Evolutionary conservation across 2,329 filamentous ascomycete species (phyloP).

Genomic region (Scedosporium dehoogii): DNA sequence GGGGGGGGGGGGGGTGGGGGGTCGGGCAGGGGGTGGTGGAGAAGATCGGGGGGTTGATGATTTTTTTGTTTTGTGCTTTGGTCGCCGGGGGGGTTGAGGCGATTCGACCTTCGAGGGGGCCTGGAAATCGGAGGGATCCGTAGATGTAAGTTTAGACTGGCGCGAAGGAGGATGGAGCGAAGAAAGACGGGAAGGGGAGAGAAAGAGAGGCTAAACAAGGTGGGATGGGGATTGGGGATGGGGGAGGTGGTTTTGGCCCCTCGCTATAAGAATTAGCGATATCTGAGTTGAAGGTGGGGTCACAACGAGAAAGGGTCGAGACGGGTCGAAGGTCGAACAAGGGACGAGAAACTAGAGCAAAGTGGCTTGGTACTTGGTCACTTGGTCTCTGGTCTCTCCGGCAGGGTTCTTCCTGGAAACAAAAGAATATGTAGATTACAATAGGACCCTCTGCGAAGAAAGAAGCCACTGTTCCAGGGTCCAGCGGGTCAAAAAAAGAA

Average conservation of each 20-base stretch:
- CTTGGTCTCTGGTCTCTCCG: too few relatives aligned
- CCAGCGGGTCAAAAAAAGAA: neutral
- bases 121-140: neutral
- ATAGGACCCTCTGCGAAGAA: neutral
- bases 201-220: neutral
- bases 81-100: neutral
- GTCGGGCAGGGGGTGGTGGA: neutral
- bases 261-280: slow-evolving; percentile 4
- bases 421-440: too few relatives aligned
- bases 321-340: neutral
- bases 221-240: neutral
- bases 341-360: neutral
- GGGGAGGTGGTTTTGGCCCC: neutral
- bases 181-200: neutral
- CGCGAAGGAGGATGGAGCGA: neutral
- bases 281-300: neutral
- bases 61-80: neutral
- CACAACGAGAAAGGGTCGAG: too few relatives aligned
- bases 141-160: neutral
- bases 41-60: neutral
- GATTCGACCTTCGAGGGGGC: neutral
- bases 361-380: too few relatives aligned
- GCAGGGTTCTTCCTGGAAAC: too few relatives aligned
- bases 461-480: neutral
- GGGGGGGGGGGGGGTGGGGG: neutral